Conservation (phyloP, 2,329 filamentous ascomycete species). For the Ceratocystis destructans region DNA sequence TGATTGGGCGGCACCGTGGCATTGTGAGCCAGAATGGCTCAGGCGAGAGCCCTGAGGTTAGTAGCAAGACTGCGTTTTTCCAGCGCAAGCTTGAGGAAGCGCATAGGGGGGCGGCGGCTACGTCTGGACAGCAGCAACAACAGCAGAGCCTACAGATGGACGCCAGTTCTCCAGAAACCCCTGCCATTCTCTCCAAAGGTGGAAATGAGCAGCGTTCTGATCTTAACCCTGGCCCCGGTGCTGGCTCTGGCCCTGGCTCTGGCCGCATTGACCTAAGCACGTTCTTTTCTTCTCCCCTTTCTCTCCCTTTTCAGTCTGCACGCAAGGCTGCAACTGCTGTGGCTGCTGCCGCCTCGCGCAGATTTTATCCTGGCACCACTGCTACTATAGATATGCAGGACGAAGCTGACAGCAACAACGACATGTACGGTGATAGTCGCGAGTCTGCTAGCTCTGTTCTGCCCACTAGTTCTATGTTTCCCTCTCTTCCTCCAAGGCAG, state of each 20-base stretch:
- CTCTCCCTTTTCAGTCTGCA: conserved; percentile 23
- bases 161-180: neutral
- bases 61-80: conserved; percentile 18
- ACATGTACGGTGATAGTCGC: neutral
- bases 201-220: neutral
- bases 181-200: conserved; percentile 3
- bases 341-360: conserved; percentile 12
- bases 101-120: neutral
- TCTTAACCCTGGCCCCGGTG: neutral
- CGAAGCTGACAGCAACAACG: conserved; percentile 5
- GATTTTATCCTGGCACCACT: conserved; percentile 10
- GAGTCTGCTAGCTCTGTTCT: conserved; percentile 18
- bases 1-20: conserved; percentile 13
- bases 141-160: neutral
- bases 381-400: conserved; percentile 7
- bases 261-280: conserved; percentile 35
- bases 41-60: conserved; percentile 9
- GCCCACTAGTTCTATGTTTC: conserved; percentile 31
- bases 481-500: conserved; percentile 24
- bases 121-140: neutral
- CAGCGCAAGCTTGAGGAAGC: conserved; percentile 14
- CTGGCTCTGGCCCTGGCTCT: neutral
- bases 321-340: conserved; percentile 18
- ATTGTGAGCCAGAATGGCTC: conserved; percentile 12
- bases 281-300: conserved; percentile 45